Percentiles rank a stretch among this genome's conserved stretches.
phyloP scores from a whole-genome alignment of 2,329 filamentous ascomycete genomes.

The Trichoderma gracile region DNA sequence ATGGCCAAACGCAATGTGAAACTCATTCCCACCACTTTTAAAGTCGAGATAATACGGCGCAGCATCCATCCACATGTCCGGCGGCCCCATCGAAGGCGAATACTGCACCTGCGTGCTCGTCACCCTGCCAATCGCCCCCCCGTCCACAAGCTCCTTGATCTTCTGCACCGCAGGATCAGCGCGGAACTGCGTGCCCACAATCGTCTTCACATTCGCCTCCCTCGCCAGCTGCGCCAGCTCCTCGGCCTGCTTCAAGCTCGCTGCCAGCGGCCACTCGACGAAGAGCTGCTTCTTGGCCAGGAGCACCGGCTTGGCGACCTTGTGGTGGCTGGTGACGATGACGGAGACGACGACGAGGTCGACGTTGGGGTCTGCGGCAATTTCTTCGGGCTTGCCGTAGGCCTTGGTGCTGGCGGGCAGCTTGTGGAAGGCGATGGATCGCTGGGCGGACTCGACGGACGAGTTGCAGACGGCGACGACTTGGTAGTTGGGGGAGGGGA shows the following conservation, averaged over 20 bases:
- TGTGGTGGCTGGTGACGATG: slow-evolving; percentile 50
- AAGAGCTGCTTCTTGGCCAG: slow-evolving; percentile 51
- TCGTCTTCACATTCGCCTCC: slow-evolving; percentile 39
- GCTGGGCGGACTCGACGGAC: slow-evolving; percentile 43
- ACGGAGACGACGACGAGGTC: slow-evolving; percentile 55
- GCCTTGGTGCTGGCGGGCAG: slow-evolving; percentile 43
- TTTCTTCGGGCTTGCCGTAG: slow-evolving; percentile 48
- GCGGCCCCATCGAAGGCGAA: background rate
- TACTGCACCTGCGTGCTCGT: slow-evolving; percentile 17
- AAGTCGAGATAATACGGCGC: slow-evolving; percentile 32
- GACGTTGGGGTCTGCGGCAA: slow-evolving; percentile 50
- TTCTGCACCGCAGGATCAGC: slow-evolving; percentile 40
- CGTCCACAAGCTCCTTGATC: slow-evolving; percentile 27
- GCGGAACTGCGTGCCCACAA: slow-evolving; percentile 51
- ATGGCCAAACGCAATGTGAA: slow-evolving; percentile 31
- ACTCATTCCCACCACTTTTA: slow-evolving; percentile 32
- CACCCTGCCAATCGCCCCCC: slow-evolving; percentile 25
- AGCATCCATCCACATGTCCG: slow-evolving; percentile 30
- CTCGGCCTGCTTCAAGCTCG: slow-evolving; percentile 40
- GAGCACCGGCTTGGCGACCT: slow-evolving; percentile 36
- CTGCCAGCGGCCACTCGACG: slow-evolving; percentile 56
- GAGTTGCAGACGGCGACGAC: slow-evolving; percentile 54
- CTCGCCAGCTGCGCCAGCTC: slow-evolving; percentile 42
- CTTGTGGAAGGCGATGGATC: slow-evolving; percentile 44
- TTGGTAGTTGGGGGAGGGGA: slow-evolving; percentile 43